phyloP scores from a whole-genome alignment of 2,329 filamentous ascomycete genomes.

The Hortaea werneckii region DNA sequence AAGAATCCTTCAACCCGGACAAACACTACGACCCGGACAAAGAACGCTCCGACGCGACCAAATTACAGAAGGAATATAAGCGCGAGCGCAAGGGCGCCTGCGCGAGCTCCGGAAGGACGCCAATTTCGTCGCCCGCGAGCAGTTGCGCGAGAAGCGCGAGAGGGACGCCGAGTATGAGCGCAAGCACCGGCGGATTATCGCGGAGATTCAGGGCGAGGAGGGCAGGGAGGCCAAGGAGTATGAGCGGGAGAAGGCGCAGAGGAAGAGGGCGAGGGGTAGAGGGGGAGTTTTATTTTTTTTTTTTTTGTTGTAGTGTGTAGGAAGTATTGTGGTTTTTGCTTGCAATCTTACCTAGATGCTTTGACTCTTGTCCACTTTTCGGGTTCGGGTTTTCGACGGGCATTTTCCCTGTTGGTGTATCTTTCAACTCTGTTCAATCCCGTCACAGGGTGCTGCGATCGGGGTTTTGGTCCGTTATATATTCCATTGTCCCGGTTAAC shows the following conservation, averaged over 20 bases:
- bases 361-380: too few relatives aligned
- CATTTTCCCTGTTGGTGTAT: too few relatives aligned
- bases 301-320: too few relatives aligned
- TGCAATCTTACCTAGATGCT: too few relatives aligned
- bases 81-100: conserved; percentile 84
- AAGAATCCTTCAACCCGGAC: conserved; percentile 86
- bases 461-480: too few relatives aligned
- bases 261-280: conserved; percentile 51
- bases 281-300: too few relatives aligned
- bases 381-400: too few relatives aligned
- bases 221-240: conserved; percentile 78
- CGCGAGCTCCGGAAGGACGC: conserved; percentile 91
- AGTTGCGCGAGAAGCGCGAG: conserved; percentile 84
- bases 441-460: too few relatives aligned
- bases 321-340: too few relatives aligned
- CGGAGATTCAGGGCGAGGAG: conserved; percentile 93
- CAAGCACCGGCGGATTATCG: conserved; percentile 85
- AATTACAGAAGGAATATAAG: conserved; percentile 85
- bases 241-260: conserved; percentile 69
- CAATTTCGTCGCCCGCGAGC: conserved; percentile 84
- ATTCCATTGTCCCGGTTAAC: too few relatives aligned
- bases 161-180: conserved; percentile 88
- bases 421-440: too few relatives aligned
- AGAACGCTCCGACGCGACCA: conserved; percentile 74
- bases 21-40: conserved; percentile 96